A percentile compares a stretch with the other conserved stretches of the same genome.
phyloP scores from a whole-genome alignment of 192 early-diverging fungal species.

The Coemansia sp. region DNA sequence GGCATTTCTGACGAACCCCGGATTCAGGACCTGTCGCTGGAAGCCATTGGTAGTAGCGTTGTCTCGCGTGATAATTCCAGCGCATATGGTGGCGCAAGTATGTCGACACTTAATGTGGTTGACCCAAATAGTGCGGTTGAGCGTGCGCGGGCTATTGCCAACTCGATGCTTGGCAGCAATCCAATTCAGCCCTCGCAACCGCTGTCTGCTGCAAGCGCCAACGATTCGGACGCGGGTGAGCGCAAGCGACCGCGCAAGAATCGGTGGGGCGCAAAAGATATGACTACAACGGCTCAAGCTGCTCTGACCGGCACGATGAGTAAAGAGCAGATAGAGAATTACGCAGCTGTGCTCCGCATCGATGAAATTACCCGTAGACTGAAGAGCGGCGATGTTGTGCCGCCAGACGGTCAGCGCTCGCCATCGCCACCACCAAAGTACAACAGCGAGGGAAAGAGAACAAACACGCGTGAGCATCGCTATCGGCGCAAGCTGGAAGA shows the following conservation, averaged over 20 bases:
- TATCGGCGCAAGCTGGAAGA: conserved; percentile 91
- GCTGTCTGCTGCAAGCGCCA: neutral
- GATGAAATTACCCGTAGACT: conserved; percentile 89
- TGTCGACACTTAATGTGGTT: neutral
- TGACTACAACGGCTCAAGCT: conserved; percentile 73
- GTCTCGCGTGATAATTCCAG: neutral
- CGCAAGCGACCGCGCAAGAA: conserved; percentile 71
- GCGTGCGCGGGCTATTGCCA: conserved; percentile 51
- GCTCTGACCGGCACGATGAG: conserved; percentile 74
- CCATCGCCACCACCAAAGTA: conserved; percentile 94
- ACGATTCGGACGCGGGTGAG: conserved; percentile 33
- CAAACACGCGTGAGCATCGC: conserved; percentile 91
- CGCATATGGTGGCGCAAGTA: neutral
- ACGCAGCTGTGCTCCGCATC: conserved; percentile 76
- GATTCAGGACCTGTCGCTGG: conserved; percentile 4
- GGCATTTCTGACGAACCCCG: conserved; percentile 6
- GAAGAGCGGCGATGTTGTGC: conserved; percentile 78
- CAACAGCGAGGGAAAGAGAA: conserved; percentile 90
- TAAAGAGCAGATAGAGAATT: conserved; percentile 73
- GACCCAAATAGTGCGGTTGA: conserved; percentile 36
- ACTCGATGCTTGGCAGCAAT: conserved; percentile 23
- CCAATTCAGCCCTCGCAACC: conserved; percentile 6
- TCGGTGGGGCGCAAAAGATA: conserved; percentile 85
- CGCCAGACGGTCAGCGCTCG: conserved; percentile 71
- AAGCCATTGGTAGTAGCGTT: neutral